Conservation (phyloP, 148 eudicot species). For the Nepenthes mirabilis region DNA sequence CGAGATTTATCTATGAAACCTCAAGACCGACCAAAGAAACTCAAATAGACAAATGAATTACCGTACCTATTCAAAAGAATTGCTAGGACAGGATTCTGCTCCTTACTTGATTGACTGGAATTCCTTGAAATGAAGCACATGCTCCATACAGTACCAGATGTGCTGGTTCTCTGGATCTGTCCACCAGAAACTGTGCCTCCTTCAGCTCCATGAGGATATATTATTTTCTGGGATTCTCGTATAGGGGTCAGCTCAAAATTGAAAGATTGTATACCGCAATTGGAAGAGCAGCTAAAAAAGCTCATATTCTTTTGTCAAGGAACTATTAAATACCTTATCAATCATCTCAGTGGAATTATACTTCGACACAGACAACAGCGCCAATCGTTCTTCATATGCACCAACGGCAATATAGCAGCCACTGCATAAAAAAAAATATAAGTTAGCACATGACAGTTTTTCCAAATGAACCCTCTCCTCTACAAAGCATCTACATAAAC, state of each 20-base stretch:
- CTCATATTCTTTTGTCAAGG: background rate
- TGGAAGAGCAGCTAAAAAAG: background rate
- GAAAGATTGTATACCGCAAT: background rate
- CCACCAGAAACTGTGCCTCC: constrained; percentile 20
- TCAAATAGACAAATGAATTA: background rate
- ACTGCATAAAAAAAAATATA: constrained; percentile 32
- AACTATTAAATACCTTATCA: constrained; percentile 45
- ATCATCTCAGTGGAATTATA: constrained; percentile 46
- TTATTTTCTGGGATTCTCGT: constrained; percentile 34
- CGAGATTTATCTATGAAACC: background rate
- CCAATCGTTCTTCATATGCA: constrained; percentile 70
- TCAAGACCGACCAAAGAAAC: background rate
- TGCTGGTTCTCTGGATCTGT: constrained; percentile 22
- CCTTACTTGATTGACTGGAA: constrained; percentile 31
- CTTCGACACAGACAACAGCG: constrained; percentile 62
- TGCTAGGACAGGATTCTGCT: constrained; percentile 59
- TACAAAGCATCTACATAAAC: no score
- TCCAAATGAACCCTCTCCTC: background rate
- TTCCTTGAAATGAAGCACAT: constrained; percentile 85
- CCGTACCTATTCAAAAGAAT: constrained; percentile 73
- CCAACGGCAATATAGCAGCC: constrained; percentile 79
- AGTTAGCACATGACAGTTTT: constrained; percentile 2
- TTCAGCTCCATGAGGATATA: constrained; percentile 56
- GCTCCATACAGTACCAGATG: constrained; percentile 90
- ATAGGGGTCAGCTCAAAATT: background rate